Base-by-base conservation (phyloP, 208 protist species). In the Trypanosoma avium region DNA sequence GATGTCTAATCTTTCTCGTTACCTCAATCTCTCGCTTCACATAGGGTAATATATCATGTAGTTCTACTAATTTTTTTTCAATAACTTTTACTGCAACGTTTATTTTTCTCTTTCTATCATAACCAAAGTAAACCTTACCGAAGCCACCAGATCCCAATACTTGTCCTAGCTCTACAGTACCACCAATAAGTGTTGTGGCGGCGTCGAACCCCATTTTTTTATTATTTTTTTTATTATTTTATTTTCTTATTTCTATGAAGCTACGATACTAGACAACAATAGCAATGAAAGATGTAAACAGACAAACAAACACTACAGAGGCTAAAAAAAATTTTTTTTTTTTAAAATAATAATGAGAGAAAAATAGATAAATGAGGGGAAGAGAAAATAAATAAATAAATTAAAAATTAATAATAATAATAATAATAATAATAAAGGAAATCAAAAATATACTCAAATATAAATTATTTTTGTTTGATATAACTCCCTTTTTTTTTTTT, bases 21-120 rank as follows among this genome's bases (percentile, higher is more conserved):
- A 99, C 81, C 13, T 98, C 98, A 64, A 99, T 99, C 70, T 99
- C 96, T 12, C 96, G 73, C 73, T 94, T 76, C 40, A 96, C 82
- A 55, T 96, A 90, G 2, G 74, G 70, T 36, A 83, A 67, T 33
- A 92, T 82, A 62, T 85, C 82, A 38, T 84, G 74, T 19, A 77
- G 74, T 17, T 70, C 55, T 27, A 96, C 84, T 26, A 95, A 54
- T 49, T 57, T 72, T 64, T 94, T 95, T 58, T 93, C 85, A 57
- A 97, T 95, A 52, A 93, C 85, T 73, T 97, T 97, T 21, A 97
- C 94, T 12, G 94, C 94, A 9, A 95, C 86, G 47, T 96, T 82
- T 21, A 75, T 68, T 52, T 89, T 76, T 35, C 80, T 73, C 60
- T 90, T 88, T 27, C 70, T 79, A 64, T 94, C 90, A 46, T 86